Base-by-base conservation (phyloP, 179 eudicot genomes). In the Silene noctiflora region DNA sequence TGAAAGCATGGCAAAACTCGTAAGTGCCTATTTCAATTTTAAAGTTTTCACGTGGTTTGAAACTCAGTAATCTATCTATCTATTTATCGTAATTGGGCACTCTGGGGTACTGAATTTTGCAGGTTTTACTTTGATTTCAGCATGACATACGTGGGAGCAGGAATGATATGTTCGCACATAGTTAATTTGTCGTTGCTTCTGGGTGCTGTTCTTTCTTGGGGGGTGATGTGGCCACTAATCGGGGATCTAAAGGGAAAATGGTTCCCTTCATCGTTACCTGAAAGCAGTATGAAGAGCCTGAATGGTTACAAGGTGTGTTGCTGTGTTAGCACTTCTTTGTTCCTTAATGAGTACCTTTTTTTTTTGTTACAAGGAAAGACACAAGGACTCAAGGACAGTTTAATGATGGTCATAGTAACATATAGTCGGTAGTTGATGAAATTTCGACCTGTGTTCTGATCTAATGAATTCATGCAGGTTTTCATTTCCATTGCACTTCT, bases 71-170 rank as follows among this genome's bases (percentile, higher is more conserved):
- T 69, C 3, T 44, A 44, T 69, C 72, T 21, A 44, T 69, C 24
- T 1, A 44, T 67, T 10, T 67, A 21, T 35, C 35, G 62, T 71
- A 77, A 74, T 16, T 69, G 58, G 67, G 14, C 27, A 16, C 22
- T 73, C 24, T 74, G 11, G n/a, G 78, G 53, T 20, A 73, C 39
- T 65, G 76, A 78, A 60, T 77, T 77, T 73, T 85, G 95, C 97
- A 95, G 99, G 73, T 93, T 95, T 82, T 91, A 85, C 87, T 93
- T 93, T 67, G 99, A 95, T 88, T 95, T 95, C 84, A 91, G 93
- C 71, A 83, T 89, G 95, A 95, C 98, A 19, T 95, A 95, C 59
- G 77, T 95, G 35, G 99, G 99, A 78, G 97, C 99, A 0, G 99
- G 99, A 78, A 95, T 95, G 98, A 95, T 95, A 44, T 93, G 98